Conservation (phyloP, 2,329 filamentous ascomycete species). For the Alternaria longipes region DNA sequence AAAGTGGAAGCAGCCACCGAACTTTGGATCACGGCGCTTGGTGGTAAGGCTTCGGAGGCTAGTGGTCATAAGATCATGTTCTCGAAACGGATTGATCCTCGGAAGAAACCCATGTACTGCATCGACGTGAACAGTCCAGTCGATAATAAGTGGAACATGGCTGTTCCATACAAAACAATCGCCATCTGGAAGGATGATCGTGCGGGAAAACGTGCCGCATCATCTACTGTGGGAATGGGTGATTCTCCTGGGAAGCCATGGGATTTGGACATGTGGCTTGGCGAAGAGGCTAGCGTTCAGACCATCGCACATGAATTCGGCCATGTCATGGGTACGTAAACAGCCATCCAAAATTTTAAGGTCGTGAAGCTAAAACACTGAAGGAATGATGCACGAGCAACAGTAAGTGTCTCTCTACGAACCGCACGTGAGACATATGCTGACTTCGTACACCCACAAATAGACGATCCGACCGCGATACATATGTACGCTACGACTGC, state of each 20-base stretch:
- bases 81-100: not conserved
- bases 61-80: constrained; percentile 2
- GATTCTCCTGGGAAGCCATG: not conserved
- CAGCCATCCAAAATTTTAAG: no score
- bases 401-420: not conserved
- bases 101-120: constrained; percentile 3
- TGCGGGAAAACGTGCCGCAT: not conserved
- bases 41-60: not conserved
- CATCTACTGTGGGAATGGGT: not conserved
- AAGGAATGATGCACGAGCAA: constrained; percentile 2
- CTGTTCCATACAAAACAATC: constrained; percentile 3
- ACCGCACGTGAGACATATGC: no score
- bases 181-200: not conserved
- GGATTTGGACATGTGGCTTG: constrained; percentile 1
- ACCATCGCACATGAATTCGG: constrained; percentile 1
- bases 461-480: not conserved
- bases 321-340: not conserved
- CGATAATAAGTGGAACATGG: constrained; percentile 1
- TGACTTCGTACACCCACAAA: no score
- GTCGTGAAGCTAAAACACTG: not conserved
- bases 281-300: not conserved
- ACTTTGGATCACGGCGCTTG: not conserved
- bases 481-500: not conserved
- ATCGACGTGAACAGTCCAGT: constrained; percentile 2
- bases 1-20: constrained; percentile 2